These are phyloP conservation scores for Aureobasidium sp. DNA, from an alignment of 2,329 filamentous ascomycete genomes.

Conservation along the genomic window DNA sequence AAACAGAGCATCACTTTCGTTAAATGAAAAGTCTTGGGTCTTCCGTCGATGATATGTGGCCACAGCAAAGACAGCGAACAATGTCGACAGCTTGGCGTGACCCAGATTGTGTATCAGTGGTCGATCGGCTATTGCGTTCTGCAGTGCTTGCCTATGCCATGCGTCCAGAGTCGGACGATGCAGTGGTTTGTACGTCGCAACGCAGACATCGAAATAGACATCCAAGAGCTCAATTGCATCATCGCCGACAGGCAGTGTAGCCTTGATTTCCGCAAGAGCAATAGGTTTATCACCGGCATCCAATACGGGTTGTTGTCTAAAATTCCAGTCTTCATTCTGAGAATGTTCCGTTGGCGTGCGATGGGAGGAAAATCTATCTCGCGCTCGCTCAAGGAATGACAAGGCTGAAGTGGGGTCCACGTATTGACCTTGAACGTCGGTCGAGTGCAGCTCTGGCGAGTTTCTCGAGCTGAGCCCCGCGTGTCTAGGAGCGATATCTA, in stretches of 20 bases:
- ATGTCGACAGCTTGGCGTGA: constrained; percentile 1
- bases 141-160: constrained; percentile 31
- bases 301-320: background rate
- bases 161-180: constrained; percentile 47
- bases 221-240: constrained; percentile 36
- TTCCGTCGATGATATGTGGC: background rate
- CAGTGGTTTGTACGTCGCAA: constrained; percentile 53
- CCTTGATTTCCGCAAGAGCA: background rate
- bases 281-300: constrained; percentile 8
- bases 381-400: constrained; percentile 7
- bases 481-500: background rate
- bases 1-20: background rate
- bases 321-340: background rate
- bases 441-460: constrained; percentile 22
- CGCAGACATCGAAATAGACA: constrained; percentile 54
- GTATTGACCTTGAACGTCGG: constrained; percentile 8
- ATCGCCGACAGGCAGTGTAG: background rate
- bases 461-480: constrained; percentile 3
- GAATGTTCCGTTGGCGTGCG: background rate
- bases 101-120: background rate
- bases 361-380: background rate
- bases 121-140: background rate
- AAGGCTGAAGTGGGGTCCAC: constrained; percentile 6
- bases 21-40: background rate
- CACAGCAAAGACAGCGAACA: background rate